Base-by-base conservation (phyloP, 495 filamentous ascomycete genomes). In the Penicillium verhagenii region DNA sequence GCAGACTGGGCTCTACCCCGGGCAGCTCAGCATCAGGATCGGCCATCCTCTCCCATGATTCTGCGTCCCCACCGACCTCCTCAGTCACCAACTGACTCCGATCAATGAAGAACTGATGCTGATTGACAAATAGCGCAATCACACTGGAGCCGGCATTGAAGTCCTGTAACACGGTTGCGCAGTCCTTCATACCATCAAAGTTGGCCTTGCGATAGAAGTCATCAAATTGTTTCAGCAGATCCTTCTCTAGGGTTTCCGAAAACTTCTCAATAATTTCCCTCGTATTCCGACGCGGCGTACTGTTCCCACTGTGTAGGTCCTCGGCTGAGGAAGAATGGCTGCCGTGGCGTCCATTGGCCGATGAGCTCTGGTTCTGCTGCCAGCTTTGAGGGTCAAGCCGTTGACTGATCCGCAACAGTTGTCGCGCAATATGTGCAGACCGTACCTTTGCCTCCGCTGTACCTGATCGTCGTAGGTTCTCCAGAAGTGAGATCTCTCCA, bases 31-130 rank as follows among this genome's bases (percentile, higher is more conserved):
- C 85, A 69, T 97, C 95, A 0, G 95, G 95, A 65, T 99, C 95
- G 49, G 94, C 92, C 31, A 97, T 75, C 59, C 85, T 87, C 52
- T 97, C 91, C 91, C 92, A 91, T 16, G 82, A 86, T 59, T 96
- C 91, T 20, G 82, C 81, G 64, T 96, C 91, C 4, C 84, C 85
- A 28, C 77, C 87, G 16, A 97, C 85, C 66, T 99, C 93, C 57
- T 97, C 95, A 0, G 90, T 91, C 16, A 96, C 86, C 55, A 96
- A 75, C 61, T 95, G 89, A 64, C 87, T 90, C 14, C 90, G 79
- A 60, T 97, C 92, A 61, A 99, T 97, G 74, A 99, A 99, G 73
- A 97, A 97, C 64, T 96, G 88, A 73, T 97, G 95, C 71, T 99
- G 95, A 70, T 99, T 99, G 60, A 99, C 93, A 66, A 96, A 99